Conservation (phyloP, 176 grass and related monocot genomes). For the Triticum monococcum region DNA sequence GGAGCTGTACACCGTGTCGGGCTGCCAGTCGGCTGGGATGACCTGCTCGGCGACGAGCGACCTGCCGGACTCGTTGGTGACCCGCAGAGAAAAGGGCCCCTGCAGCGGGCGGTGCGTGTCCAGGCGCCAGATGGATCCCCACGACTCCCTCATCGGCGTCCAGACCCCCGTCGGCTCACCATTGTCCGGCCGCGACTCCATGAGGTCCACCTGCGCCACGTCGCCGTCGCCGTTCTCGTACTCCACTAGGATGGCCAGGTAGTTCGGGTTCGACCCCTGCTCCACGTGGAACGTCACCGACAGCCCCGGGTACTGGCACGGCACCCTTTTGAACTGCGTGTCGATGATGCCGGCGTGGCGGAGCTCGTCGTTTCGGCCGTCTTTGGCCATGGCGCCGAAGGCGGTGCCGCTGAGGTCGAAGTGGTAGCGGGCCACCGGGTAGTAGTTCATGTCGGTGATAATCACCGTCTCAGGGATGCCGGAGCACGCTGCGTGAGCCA, state of each 20-base stretch:
- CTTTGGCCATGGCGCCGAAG: too few relatives aligned
- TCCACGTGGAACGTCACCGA: not conserved
- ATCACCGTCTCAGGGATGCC: too few relatives aligned
- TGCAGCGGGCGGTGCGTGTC: not conserved
- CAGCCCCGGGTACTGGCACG: not conserved
- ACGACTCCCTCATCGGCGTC: not conserved
- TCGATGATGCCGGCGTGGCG: too few relatives aligned
- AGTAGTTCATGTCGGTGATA: too few relatives aligned
- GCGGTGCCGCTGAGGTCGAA: too few relatives aligned
- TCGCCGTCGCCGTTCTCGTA: not conserved
- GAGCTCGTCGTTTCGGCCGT: too few relatives aligned
- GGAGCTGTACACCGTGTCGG: not conserved
- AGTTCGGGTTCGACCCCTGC: not conserved
- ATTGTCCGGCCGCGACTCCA: not conserved
- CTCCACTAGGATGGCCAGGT: not conserved
- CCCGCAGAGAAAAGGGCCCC: not conserved
- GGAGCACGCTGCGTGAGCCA: too few relatives aligned
- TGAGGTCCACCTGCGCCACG: not conserved
- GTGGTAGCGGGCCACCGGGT: too few relatives aligned
- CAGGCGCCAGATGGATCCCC: not conserved
- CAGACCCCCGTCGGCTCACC: not conserved
- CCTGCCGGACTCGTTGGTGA: not conserved
- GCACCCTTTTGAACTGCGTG: not conserved
- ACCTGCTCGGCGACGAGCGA: not conserved
- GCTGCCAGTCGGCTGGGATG: not conserved